These are phyloP conservation scores for Aspergillus cavernicola DNA, from an alignment of 495 filamentous ascomycete species.

Conservation along the genomic window DNA sequence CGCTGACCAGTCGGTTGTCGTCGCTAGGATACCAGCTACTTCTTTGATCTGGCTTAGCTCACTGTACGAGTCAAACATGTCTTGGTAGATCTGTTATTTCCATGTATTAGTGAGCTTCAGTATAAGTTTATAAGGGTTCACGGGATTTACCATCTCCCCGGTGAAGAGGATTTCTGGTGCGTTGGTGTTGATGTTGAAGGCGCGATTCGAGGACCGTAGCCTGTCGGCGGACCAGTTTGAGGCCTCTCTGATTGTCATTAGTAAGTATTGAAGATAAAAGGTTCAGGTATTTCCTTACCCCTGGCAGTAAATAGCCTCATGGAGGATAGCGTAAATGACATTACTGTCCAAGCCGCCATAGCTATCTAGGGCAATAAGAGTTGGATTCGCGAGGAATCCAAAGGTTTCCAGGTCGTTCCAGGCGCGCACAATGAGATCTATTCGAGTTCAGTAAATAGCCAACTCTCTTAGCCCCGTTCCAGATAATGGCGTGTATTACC, in stretches of 20 bases:
- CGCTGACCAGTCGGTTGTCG: conserved; percentile 61
- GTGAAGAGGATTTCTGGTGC: conserved; percentile 70
- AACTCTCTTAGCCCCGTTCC: background rate
- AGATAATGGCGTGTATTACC: conserved; percentile 26
- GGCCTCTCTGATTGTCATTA: conserved; percentile 37
- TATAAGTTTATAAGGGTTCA: background rate
- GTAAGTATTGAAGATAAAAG: background rate
- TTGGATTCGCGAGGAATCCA: conserved; percentile 65
- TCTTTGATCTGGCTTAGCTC: conserved; percentile 63
- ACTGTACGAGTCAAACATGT: conserved; percentile 72
- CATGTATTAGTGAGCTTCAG: conserved; percentile 1
- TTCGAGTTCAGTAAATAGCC: background rate
- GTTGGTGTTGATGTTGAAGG: conserved; percentile 43
- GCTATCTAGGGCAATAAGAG: conserved; percentile 62
- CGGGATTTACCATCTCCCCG: conserved; percentile 70
- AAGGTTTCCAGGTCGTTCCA: conserved; percentile 68
- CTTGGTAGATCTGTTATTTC: conserved; percentile 59
- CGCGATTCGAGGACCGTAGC: conserved; percentile 33
- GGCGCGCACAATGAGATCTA: conserved; percentile 65
- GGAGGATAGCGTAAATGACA: conserved; percentile 79
- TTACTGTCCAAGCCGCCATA: conserved; percentile 65
- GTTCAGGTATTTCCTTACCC: conserved; percentile 28
- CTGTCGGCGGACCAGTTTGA: conserved; percentile 65
- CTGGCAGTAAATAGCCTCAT: conserved; percentile 81
- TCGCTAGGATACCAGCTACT: conserved; percentile 68